phyloP scores from a whole-genome alignment of 2,329 filamentous ascomycete genomes.

The Sporothrix protearum region DNA sequence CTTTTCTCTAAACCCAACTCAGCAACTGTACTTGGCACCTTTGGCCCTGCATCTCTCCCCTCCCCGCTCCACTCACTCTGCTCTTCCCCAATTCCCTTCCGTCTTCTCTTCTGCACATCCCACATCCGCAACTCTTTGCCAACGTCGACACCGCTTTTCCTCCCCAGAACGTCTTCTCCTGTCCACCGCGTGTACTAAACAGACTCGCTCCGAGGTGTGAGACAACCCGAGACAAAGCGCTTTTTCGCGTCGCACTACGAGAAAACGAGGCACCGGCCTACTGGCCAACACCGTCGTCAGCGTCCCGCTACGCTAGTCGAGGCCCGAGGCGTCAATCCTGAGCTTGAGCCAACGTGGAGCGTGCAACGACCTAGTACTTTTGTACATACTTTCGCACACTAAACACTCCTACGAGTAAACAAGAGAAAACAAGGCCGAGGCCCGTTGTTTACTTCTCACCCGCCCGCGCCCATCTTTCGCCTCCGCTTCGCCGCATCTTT shows the following conservation, averaged over 20 bases:
- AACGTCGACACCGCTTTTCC: background rate
- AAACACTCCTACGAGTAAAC: background rate
- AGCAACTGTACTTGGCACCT: background rate
- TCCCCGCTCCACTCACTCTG: background rate
- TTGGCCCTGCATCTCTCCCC: background rate
- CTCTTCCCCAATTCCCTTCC: background rate
- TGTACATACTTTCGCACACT: background rate
- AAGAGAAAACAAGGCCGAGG: background rate
- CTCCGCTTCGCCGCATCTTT: background rate
- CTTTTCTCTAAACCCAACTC: background rate
- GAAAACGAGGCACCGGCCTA: background rate
- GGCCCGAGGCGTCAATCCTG: conserved; percentile 11
- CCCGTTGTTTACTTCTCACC: conserved; percentile 16
- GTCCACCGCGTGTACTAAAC: background rate
- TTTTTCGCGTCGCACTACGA: background rate
- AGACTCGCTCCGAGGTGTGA: background rate
- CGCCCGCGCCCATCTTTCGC: background rate
- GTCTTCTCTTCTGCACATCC: background rate
- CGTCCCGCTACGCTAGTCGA: conserved; percentile 16
- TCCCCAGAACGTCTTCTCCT: background rate
- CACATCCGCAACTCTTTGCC: too few relatives aligned
- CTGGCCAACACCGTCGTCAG: conserved; percentile 7
- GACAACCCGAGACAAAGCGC: background rate
- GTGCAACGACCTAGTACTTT: background rate
- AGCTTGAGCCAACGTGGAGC: background rate